A percentile compares a stretch with the other conserved stretches of the same genome.
These are phyloP conservation scores for Rugonectria rugulosa DNA, from an alignment of 2,329 filamentous ascomycete genomes.

Conservation along the genomic window DNA sequence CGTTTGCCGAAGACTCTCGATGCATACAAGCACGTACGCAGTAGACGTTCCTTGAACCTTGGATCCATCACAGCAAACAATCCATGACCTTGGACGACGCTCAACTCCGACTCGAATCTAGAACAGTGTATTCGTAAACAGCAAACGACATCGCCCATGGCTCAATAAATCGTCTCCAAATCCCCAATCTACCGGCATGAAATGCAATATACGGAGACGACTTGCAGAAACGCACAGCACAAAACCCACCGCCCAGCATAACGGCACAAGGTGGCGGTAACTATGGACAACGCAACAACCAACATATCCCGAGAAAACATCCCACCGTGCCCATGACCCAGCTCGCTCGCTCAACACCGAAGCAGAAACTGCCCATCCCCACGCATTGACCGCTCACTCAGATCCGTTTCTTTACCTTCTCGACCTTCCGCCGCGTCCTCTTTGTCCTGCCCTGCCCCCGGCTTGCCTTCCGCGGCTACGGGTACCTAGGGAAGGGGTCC, in stretches of 20 bases:
- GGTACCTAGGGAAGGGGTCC: neutral
- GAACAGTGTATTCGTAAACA: neutral
- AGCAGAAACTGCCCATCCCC: slow-evolving; percentile 11
- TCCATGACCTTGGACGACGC: neutral
- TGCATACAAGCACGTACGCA: too few relatives aligned
- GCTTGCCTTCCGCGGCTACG: neutral
- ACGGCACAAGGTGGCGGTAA: neutral
- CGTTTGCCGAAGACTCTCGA: neutral
- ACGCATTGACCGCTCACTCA: slow-evolving; percentile 10
- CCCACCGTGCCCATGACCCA: slow-evolving; percentile 1
- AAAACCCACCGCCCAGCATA: neutral
- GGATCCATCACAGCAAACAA: neutral
- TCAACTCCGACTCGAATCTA: too few relatives aligned
- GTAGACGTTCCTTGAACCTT: neutral
- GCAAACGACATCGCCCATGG: neutral
- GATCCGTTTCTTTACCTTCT: slow-evolving; percentile 6
- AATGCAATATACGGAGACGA: neutral
- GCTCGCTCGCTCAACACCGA: slow-evolving; percentile 11
- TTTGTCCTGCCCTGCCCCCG: neutral
- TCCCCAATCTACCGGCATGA: slow-evolving; percentile 15
- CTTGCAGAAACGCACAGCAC: slow-evolving; percentile 4
- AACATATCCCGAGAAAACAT: slow-evolving; percentile 16
- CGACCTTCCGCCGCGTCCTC: neutral
- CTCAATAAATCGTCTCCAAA: neutral
- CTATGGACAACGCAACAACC: slow-evolving; percentile 2